phyloP scores from a whole-genome alignment of 1,284 basidiomycete species.

The Rhodotorula sp. region DNA sequence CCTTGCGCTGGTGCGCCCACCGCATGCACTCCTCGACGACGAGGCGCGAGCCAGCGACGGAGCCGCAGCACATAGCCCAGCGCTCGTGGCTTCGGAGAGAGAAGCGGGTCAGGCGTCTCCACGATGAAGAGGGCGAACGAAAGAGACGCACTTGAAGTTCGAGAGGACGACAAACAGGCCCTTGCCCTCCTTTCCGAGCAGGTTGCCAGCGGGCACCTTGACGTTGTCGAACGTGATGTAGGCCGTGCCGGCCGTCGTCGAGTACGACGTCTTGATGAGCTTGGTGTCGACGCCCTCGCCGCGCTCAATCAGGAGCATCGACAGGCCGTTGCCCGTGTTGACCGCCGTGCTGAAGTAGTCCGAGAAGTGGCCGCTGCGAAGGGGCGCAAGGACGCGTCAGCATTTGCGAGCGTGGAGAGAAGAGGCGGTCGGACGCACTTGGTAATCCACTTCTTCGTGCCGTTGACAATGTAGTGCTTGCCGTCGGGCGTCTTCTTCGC shows the following conservation, averaged over 20 bases:
- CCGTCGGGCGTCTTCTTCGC: constrained; percentile 65
- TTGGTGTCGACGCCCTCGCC: constrained; percentile 71
- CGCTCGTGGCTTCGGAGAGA: constrained; percentile 49
- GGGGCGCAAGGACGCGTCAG: background rate
- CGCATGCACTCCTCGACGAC: constrained; percentile 45
- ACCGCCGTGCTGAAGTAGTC: constrained; percentile 43
- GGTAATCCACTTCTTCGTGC: constrained; percentile 41
- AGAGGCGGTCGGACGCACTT: constrained; percentile 45
- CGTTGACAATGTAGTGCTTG: constrained; percentile 77
- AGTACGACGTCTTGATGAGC: constrained; percentile 71
- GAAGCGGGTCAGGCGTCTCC: background rate
- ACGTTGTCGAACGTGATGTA: constrained; percentile 87
- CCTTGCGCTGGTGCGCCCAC: constrained; percentile 43
- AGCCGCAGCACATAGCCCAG: constrained; percentile 55
- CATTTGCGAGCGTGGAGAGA: no score
- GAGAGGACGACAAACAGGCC: constrained; percentile 68
- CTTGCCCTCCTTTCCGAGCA: constrained; percentile 77
- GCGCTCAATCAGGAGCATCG: constrained; percentile 67
- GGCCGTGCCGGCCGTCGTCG: constrained; percentile 65
- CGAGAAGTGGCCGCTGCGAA: constrained; percentile 50
- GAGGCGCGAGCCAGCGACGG: constrained; percentile 42
- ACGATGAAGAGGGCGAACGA: background rate
- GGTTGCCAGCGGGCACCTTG: constrained; percentile 79
- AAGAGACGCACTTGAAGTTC: constrained; percentile 19
- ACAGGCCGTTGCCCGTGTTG: constrained; percentile 68